A percentile compares a stretch with the other conserved stretches of the same genome.
phyloP scores from a whole-genome alignment of 1,139 yeast species.

The Candida sp. region DNA sequence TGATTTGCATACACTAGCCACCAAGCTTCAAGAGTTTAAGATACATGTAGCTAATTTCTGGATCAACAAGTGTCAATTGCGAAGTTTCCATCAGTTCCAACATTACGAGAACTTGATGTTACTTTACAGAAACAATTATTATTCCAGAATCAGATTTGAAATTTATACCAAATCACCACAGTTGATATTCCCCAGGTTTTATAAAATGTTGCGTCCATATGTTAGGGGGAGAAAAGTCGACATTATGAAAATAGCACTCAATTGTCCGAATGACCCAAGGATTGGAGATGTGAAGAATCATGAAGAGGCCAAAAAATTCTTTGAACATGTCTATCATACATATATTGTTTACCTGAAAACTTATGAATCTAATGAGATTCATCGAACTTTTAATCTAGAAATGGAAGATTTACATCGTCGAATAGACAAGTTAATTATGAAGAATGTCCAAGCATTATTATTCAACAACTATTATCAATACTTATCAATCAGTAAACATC shows the following conservation, averaged over 20 bases:
- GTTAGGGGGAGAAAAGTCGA: background rate
- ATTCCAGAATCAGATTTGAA: conserved; percentile 9
- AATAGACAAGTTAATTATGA: background rate
- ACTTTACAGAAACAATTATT: conserved; percentile 10
- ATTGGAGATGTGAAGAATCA: background rate
- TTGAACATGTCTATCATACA: conserved; percentile 3
- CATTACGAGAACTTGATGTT: conserved; percentile 20
- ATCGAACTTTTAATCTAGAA: background rate
- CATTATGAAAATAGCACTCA: background rate
- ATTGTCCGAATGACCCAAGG: background rate
- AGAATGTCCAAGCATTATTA: background rate
- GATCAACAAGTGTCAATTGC: conserved; percentile 15
- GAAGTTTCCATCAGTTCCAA: conserved; percentile 9
- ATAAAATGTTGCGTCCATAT: conserved; percentile 10
- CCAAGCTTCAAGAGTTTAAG: conserved; percentile 9
- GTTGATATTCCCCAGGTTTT: conserved; percentile 23
- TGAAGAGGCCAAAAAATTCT: conserved; percentile 5
- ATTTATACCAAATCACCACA: conserved; percentile 21
- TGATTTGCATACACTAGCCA: background rate
- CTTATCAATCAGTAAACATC: background rate
- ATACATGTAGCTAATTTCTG: conserved; percentile 13
- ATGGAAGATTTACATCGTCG: background rate
- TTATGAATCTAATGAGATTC: background rate
- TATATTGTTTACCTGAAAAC: conserved; percentile 1
- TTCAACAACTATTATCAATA: background rate